Base-by-base conservation (phyloP, 2,329 filamentous ascomycete genomes). In the Diaporthe longicolla region DNA sequence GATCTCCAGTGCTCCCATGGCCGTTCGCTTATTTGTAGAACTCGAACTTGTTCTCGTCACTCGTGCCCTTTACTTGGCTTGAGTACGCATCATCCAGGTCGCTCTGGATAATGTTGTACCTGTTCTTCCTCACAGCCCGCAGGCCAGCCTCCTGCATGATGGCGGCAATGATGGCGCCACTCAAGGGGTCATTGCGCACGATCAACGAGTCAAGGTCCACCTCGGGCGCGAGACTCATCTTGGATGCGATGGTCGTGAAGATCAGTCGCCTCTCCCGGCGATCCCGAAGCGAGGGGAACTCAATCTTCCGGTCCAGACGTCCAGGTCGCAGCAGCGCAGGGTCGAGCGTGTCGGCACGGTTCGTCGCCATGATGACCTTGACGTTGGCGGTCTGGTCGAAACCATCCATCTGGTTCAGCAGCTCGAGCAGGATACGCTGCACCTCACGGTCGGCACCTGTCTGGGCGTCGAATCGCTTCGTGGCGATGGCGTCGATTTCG, bases 291-390 rank as follows among this genome's bases (percentile, higher is more conserved):
- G 91, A 95, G n/a, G 97, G 97, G 85, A 99, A 99, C 85, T 99
- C 97, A 78, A 99, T 99, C 89, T 99, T 99, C 82, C 97, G 91
- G 85, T 99, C 97, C 74, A 99, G 89, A 87, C 97, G 95, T 78
- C 97, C 97, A 43, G 97, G 97, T 80, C 97, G 95, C 76, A 99
- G 91, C 76, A 99, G 89, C 55, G 97, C 97, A 21, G 97, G 97
- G 82, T 99, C 97, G 77, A 99, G 90, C 9, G 97, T 99, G 84
- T 98, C 97, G 78, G 97, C 96, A 83, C 97, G 93, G 88, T 99
- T 99, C 78, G 97, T 99, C 78, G 97, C 97, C 97, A 99, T 99
- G 87, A 99, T 99, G 83, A 99, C 97, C 88, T 99, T 99, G 85
- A 99, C 97, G 84, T 99, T 99, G 83, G 95, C 94, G 0, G 95